Percentiles rank a stretch among this genome's conserved stretches.
Evolutionary conservation across 2,329 filamentous ascomycete genomes (phyloP).

Genomic region (Phialophora macrospora): DNA sequence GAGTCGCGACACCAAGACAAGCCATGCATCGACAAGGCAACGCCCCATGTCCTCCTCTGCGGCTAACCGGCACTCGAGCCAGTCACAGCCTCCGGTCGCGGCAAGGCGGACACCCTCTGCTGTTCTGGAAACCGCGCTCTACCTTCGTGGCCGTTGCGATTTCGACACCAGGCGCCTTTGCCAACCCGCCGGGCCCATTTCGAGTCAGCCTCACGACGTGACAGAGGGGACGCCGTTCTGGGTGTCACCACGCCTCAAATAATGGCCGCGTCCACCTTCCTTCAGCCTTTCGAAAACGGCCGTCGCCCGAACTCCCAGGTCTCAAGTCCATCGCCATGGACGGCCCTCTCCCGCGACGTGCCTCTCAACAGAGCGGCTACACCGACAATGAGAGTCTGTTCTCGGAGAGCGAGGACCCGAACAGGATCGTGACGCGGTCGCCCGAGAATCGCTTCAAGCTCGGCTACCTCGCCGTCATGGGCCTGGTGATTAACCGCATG

Average conservation of each 20-base stretch:
- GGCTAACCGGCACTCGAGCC: background rate
- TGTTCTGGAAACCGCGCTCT: background rate
- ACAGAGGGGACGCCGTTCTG: background rate
- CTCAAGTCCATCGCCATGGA: constrained; percentile 3
- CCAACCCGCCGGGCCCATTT: background rate
- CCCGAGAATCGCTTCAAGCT: constrained; percentile 4
- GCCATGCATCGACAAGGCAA: background rate
- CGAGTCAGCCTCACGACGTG: constrained; percentile 6
- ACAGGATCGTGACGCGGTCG: constrained; percentile 1
- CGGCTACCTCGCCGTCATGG: constrained; percentile 4
- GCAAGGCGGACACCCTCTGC: background rate
- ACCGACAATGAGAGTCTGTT: constrained; percentile 4
- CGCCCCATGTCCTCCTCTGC: background rate
- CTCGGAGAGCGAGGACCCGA: constrained; percentile 4
- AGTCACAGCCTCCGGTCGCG: background rate
- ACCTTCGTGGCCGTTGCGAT: background rate
- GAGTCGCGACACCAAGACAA: background rate
- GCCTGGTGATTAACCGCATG: constrained; percentile 12
- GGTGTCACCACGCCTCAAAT: constrained; percentile 3
- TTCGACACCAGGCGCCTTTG: background rate
- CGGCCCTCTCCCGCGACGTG: background rate
- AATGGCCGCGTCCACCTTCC: constrained; percentile 4
- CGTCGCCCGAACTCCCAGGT: background rate
- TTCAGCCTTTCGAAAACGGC: background rate
- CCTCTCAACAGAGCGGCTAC: constrained; percentile 3